Base-by-base conservation (phyloP, 164 flowering plant species). In the Cinnamomum micranthum region DNA sequence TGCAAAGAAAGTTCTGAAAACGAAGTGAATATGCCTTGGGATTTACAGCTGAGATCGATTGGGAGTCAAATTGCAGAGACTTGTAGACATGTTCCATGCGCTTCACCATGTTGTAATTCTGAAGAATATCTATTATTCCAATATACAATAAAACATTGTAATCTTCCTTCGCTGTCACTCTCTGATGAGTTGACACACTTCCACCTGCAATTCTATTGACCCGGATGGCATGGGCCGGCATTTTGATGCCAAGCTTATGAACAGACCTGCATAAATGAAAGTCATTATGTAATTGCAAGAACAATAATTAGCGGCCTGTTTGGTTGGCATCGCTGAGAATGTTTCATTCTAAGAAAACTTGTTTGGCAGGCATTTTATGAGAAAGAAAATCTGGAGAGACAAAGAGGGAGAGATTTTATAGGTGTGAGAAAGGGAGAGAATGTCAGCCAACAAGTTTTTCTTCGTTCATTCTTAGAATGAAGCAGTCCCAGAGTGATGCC, bases 101-200 rank as follows among this genome's bases (percentile, higher is more conserved):
- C 77, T 87, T 87, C 47, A 22, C 65, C 75, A 83, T 41, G 41
- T 73, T 76, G 79, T 87, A 87, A 15, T 80, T 77, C 50, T 87
- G 85, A n/a, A 82, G 77, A 50, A 82, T 79, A 59, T 87, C 88
- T 24, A 85, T 80, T 27, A 87, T 86, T 69, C 83, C 87, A 31
- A 84, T 77, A 51, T 69, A 82, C 33, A 87, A 68, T 17, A 67
- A 31, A 50, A 84, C 88, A 67, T 86, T 74, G 72, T 69, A 68
- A 68, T 50, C 23, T 20, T 82, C 73, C 35, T 7, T 50, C 3
- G 31, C 25, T 6, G 73, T 68, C 6, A 22, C 60, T 24, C 41
- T 74, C 19, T 6, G n/a, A 68, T 50, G 58, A 9, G 68, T 65
- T 35, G 76, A 71, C 2, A 23, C 47, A 2, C 71, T 78, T 59